Evolutionary conservation across 306 rosid genomes (phyloP).

Genomic region (Nissolia schottii): DNA sequence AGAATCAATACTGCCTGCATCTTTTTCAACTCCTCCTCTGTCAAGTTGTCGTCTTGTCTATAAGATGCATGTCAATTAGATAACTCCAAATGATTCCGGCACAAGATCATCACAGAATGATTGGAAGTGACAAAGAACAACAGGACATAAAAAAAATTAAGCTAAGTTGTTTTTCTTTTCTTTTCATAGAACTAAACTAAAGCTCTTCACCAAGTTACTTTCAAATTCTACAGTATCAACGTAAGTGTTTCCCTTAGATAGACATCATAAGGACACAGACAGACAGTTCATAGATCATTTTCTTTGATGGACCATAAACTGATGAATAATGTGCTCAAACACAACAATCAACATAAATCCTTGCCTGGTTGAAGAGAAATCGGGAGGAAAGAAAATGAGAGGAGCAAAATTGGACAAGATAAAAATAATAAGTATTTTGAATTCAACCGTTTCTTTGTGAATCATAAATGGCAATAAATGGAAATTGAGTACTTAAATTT

Average conservation of each 20-base stretch:
- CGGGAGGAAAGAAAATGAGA: no score
- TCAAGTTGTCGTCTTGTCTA: slow-evolving; percentile 69
- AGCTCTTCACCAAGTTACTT: background rate
- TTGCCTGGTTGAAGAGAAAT: no score
- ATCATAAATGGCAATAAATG: slow-evolving; percentile 16
- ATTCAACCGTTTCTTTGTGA: background rate
- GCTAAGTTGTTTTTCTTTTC: no score
- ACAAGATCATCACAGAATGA: slow-evolving; percentile 12
- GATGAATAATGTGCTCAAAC: background rate
- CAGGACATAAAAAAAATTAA: background rate
- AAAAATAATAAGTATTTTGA: background rate
- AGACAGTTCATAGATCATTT: background rate
- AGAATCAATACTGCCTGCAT: slow-evolving; percentile 53
- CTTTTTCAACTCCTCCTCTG: slow-evolving; percentile 49
- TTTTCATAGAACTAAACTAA: background rate
- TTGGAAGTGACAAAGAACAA: background rate
- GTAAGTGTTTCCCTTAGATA: background rate
- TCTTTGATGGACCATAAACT: background rate
- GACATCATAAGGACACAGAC: background rate
- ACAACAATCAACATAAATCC: background rate
- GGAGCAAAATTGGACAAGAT: no score
- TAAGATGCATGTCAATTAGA: slow-evolving; percentile 22
- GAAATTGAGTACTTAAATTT: background rate
- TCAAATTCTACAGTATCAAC: background rate
- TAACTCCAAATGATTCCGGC: background rate